Percentiles rank a stretch among this genome's conserved stretches.
Conservation (phyloP, 2,329 filamentous ascomycete genomes). For the Cladosporium velox region DNA sequence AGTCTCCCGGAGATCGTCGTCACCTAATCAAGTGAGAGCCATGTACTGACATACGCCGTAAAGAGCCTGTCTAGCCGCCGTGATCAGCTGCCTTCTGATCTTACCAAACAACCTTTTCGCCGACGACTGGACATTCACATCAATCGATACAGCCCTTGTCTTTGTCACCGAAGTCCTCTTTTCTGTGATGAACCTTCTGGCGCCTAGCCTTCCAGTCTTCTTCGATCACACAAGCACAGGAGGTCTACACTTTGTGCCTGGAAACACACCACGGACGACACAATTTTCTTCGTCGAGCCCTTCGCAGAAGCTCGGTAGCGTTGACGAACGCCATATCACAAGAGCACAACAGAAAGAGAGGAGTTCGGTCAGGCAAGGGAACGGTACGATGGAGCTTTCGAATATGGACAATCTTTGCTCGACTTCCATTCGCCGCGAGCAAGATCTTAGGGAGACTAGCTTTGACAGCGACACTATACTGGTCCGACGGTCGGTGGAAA, state of each 20-base stretch:
- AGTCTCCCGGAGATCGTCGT: background rate
- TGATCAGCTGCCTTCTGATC: slow-evolving; percentile 58
- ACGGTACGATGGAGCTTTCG: background rate
- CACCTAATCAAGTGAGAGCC: background rate
- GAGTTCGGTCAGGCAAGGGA: background rate
- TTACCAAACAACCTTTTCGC: slow-evolving; percentile 83
- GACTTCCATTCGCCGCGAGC: background rate
- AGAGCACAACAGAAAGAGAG: background rate
- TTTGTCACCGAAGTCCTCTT: slow-evolving; percentile 36
- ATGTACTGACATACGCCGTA: background rate
- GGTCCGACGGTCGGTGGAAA: slow-evolving; percentile 17
- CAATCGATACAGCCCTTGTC: slow-evolving; percentile 54
- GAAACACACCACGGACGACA: slow-evolving; percentile 7
- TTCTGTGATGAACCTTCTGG: slow-evolving; percentile 31
- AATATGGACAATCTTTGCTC: background rate
- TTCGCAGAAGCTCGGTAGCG: background rate
- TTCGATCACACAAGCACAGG: slow-evolving; percentile 27
- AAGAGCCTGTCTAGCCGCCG: background rate
- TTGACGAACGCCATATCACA: background rate
- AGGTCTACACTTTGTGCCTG: slow-evolving; percentile 18
- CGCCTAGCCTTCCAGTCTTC: slow-evolving; percentile 39
- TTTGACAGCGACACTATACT: slow-evolving; percentile 21
- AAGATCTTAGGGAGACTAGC: background rate
- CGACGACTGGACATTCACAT: slow-evolving; percentile 58
- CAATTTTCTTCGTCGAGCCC: background rate